Conservation (phyloP, 148 eudicot species). For the Rhododendron williamsianum region DNA sequence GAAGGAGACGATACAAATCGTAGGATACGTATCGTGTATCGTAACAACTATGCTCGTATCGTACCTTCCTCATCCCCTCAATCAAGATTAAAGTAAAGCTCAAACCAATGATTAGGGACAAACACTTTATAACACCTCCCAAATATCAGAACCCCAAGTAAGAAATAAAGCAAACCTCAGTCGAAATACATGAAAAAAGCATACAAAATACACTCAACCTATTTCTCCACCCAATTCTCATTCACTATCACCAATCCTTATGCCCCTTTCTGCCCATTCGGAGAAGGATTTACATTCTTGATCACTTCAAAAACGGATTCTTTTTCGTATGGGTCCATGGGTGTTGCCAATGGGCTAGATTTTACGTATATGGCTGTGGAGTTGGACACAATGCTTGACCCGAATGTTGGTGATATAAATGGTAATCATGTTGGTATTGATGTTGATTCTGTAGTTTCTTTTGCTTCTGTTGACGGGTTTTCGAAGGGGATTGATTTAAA, state of each 20-base stretch:
- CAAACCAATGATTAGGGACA: neutral
- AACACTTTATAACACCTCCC: neutral
- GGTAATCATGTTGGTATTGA: slow-evolving; percentile 50
- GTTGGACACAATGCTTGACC: slow-evolving; percentile 36
- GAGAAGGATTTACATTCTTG: too few species aligned
- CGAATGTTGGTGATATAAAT: slow-evolving; percentile 36
- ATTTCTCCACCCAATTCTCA: neutral
- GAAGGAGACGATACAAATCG: too few species aligned
- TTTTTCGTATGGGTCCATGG: too few species aligned
- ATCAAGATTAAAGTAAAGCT: neutral
- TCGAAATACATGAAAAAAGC: neutral
- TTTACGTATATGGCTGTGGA: too few species aligned
- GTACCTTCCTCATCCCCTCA: neutral
- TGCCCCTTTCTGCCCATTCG: too few species aligned
- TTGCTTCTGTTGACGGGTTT: slow-evolving; percentile 33
- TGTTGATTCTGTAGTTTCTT: slow-evolving; percentile 25
- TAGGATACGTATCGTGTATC: too few species aligned
- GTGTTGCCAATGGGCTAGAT: too few species aligned
- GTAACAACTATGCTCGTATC: neutral
- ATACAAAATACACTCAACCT: neutral
- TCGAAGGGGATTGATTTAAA: slow-evolving; percentile 37
- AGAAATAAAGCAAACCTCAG: slow-evolving; percentile 2
- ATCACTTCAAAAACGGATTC: too few species aligned
- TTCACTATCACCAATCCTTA: too few species aligned
- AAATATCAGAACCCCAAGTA: neutral